Evolutionary conservation across 805 yeast species (phyloP).

Genomic region (Metschnikowia anglica): DNA sequence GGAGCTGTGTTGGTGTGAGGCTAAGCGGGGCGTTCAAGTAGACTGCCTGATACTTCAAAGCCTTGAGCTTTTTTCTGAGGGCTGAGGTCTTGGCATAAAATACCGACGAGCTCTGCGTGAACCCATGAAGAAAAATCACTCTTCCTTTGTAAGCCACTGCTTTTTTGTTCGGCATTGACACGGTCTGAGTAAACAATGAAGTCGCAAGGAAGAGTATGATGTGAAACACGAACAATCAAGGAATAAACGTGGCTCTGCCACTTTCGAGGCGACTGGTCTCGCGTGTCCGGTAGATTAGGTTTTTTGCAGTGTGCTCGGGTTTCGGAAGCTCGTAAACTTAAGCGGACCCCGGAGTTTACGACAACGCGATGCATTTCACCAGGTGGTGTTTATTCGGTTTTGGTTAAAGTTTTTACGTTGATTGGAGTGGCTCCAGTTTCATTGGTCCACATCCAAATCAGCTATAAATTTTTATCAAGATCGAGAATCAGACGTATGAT

Average conservation of each 20-base stretch:
- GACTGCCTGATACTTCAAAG: slow-evolving; percentile 64
- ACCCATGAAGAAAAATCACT: slow-evolving; percentile 88
- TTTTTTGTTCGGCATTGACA: slow-evolving; percentile 6
- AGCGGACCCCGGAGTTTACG: too few relatives aligned
- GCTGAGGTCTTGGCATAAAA: slow-evolving; percentile 91
- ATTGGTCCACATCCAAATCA: not conserved
- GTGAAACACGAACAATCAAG: too few relatives aligned
- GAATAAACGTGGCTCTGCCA: not conserved
- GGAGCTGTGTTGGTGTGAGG: slow-evolving; percentile 68
- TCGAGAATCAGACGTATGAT: slow-evolving; percentile 60
- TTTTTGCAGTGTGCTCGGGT: too few relatives aligned
- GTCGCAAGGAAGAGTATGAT: not conserved
- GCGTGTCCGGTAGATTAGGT: slow-evolving; percentile 3
- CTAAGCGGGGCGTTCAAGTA: slow-evolving; percentile 78
- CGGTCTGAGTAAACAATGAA: not conserved
- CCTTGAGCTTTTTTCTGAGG: slow-evolving; percentile 69
- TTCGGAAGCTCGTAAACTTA: too few relatives aligned
- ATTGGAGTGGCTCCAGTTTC: too few relatives aligned
- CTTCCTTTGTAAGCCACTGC: slow-evolving; percentile 35
- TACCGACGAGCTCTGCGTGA: slow-evolving; percentile 76
- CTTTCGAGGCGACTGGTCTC: not conserved
- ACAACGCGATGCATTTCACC: too few relatives aligned
- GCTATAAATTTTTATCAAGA: slow-evolving; percentile 30
- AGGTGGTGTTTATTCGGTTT: too few relatives aligned
- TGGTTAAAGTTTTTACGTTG: too few relatives aligned